Evolutionary conservation across 768 basidiomycete genomes (phyloP).

Genomic region (Lentinula edodes): DNA sequence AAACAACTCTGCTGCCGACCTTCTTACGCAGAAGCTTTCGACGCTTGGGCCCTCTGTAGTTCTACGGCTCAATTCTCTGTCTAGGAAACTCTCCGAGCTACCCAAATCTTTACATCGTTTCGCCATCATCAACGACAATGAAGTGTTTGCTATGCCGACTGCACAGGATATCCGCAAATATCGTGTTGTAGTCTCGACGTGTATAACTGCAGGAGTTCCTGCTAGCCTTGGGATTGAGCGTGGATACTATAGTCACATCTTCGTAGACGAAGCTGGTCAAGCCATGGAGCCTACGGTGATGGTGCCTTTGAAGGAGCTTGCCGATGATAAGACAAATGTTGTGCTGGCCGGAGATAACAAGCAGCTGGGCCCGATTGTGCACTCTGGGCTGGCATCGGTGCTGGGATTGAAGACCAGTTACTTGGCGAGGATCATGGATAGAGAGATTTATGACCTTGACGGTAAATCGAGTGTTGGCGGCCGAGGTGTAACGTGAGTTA

Average conservation of each 20-base stretch:
- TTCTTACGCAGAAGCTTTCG: conserved; percentile 41
- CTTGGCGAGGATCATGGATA: conserved; percentile 52
- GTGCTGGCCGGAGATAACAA: conserved; percentile 67
- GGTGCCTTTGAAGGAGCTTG: conserved; percentile 51
- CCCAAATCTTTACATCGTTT: conserved; percentile 32
- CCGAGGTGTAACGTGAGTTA: conserved; percentile 24
- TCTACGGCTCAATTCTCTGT: conserved; percentile 50
- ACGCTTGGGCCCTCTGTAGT: conserved; percentile 22
- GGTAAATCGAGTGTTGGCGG: conserved; percentile 14
- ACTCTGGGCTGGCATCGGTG: conserved; percentile 47
- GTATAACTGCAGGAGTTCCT: conserved; percentile 45
- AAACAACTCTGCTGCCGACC: conserved; percentile 62
- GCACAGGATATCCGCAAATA: conserved; percentile 33
- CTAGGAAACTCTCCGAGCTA: conserved; percentile 31
- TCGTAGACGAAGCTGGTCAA: conserved; percentile 64
- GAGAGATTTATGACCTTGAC: conserved; percentile 30
- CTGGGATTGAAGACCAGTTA: conserved; percentile 58
- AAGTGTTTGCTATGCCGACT: conserved; percentile 40
- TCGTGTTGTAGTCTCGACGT: conserved; percentile 54
- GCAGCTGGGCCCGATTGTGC: conserved; percentile 66
- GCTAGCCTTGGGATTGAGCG: conserved; percentile 40
- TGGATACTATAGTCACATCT: conserved; percentile 57
- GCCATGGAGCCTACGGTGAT: conserved; percentile 56
- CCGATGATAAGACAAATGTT: conserved; percentile 46
- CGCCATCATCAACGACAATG: conserved; percentile 32